These are phyloP conservation scores for Fusarium napiforme DNA, from an alignment of 2,329 filamentous ascomycete genomes.

Conservation along the genomic window DNA sequence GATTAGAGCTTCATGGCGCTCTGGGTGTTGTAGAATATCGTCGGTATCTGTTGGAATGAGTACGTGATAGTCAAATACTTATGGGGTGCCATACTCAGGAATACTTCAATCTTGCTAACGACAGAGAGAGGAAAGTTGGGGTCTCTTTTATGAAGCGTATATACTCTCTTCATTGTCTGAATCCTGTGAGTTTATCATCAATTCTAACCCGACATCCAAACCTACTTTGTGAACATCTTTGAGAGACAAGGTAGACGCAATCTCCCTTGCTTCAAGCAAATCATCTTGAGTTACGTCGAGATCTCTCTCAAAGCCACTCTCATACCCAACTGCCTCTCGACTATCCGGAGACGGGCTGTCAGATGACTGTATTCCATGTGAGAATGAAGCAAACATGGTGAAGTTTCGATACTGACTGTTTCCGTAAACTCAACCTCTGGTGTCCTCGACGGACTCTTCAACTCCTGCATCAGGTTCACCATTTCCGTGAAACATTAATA, in stretches of 20 bases:
- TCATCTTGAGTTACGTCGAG: constrained; percentile 56
- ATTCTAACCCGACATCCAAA: background rate
- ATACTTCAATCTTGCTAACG: constrained; percentile 51
- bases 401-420: constrained; percentile 2
- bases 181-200: background rate
- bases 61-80: background rate
- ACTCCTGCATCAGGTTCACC: constrained; percentile 1
- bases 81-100: constrained; percentile 45
- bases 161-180: constrained; percentile 50
- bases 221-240: constrained; percentile 49
- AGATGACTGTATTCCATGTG: background rate
- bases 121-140: constrained; percentile 53
- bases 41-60: constrained; percentile 41
- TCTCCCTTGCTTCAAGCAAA: constrained; percentile 56
- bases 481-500: background rate
- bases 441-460: background rate
- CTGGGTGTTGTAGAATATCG: constrained; percentile 50
- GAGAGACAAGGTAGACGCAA: constrained; percentile 49
- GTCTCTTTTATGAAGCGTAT: constrained; percentile 50
- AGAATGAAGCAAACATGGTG: background rate
- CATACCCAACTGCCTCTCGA: background rate
- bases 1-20: constrained; percentile 54
- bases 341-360: background rate
- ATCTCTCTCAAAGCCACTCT: constrained; percentile 17
- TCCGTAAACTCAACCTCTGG: background rate